Percentiles rank a stretch among this genome's conserved stretches.
Evolutionary conservation across 352 stramenopile genomes (phyloP).

Genomic region (Thalassiosira exigua): DNA sequence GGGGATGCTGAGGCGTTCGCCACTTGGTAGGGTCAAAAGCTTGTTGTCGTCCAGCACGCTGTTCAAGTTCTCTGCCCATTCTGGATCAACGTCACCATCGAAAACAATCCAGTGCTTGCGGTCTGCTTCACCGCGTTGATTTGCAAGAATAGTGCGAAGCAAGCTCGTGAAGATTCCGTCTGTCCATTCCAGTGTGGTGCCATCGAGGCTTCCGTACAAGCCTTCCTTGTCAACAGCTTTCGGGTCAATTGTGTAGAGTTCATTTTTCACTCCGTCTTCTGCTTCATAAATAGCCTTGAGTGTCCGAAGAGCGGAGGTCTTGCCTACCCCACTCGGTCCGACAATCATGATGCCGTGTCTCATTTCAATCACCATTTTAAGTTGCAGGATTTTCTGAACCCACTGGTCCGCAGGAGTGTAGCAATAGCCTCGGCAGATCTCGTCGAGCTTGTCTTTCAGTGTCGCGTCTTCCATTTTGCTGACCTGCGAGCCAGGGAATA

Average conservation of each 20-base stretch:
- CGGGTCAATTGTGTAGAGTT: constrained; percentile 98
- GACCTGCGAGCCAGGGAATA: constrained; percentile 92
- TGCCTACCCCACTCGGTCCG: constrained; percentile 95
- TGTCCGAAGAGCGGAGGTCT: constrained; percentile 93
- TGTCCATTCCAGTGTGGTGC: constrained; percentile 99
- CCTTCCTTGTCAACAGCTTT: constrained; percentile 98
- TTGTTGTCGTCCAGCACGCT: constrained; percentile 99
- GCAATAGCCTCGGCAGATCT: constrained; percentile 90
- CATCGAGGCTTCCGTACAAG: constrained; percentile 98
- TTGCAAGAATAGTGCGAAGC: constrained; percentile 94
- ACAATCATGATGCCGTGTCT: constrained; percentile 99
- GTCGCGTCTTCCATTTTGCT: constrained; percentile 88
- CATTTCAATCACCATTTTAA: constrained; percentile 96
- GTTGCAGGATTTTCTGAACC: constrained; percentile 98
- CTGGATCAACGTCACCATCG: constrained; percentile 99
- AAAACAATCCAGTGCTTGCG: constrained; percentile 99
- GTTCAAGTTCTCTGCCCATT: constrained; percentile 99
- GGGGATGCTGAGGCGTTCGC: constrained; percentile 97
- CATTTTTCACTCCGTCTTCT: constrained; percentile 95
- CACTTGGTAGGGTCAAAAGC: constrained; percentile 97
- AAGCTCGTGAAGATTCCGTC: constrained; percentile 97
- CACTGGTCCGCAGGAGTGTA: constrained; percentile 91
- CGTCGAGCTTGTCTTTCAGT: constrained; percentile 89
- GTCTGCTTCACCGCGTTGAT: constrained; percentile 95
- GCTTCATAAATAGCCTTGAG: constrained; percentile 93